Conservation (phyloP, 2,329 filamentous ascomycete species). For the Paraphoma sp. region DNA sequence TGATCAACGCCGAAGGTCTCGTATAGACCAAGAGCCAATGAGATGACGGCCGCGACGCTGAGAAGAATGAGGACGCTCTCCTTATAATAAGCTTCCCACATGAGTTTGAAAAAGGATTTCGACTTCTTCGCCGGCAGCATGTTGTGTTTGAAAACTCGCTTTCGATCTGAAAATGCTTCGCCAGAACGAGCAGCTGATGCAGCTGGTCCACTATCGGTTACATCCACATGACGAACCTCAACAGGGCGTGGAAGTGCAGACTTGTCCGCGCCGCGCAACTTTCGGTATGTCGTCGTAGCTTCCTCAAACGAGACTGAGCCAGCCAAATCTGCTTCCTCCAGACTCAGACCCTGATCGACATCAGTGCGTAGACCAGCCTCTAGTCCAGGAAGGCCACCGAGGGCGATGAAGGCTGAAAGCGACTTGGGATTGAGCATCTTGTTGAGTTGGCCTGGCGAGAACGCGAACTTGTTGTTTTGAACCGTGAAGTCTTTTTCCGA, state of each 20-base stretch:
- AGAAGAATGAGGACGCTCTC: slow-evolving; percentile 76
- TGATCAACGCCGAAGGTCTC: slow-evolving; percentile 63
- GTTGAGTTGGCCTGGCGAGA: slow-evolving; percentile 61
- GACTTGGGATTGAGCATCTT: slow-evolving; percentile 61
- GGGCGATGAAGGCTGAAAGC: slow-evolving; percentile 56
- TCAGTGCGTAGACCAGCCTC: slow-evolving; percentile 61
- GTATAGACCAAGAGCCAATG: slow-evolving; percentile 73
- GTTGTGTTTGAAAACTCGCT: slow-evolving; percentile 67
- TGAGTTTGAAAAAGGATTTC: slow-evolving; percentile 64
- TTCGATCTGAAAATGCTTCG: slow-evolving; percentile 59
- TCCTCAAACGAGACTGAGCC: slow-evolving; percentile 58
- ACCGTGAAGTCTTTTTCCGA: slow-evolving; percentile 69
- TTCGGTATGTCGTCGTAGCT: slow-evolving; percentile 43
- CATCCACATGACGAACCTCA: slow-evolving; percentile 17
- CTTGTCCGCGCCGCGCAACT: slow-evolving; percentile 7
- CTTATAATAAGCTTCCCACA: slow-evolving; percentile 73
- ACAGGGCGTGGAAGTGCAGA: slow-evolving; percentile 12
- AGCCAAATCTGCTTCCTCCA: slow-evolving; percentile 58
- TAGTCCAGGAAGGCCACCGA: slow-evolving; percentile 63
- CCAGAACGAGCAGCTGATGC: slow-evolving; percentile 23
- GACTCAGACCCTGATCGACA: slow-evolving; percentile 55
- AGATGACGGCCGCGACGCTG: slow-evolving; percentile 71
- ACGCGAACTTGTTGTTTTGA: slow-evolving; percentile 63
- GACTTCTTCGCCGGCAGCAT: slow-evolving; percentile 68
- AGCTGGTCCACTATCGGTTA: slow-evolving; percentile 28